Evolutionary conservation across 495 filamentous ascomycete genomes (phyloP).

Genomic region (Tuber umbilicatum): DNA sequence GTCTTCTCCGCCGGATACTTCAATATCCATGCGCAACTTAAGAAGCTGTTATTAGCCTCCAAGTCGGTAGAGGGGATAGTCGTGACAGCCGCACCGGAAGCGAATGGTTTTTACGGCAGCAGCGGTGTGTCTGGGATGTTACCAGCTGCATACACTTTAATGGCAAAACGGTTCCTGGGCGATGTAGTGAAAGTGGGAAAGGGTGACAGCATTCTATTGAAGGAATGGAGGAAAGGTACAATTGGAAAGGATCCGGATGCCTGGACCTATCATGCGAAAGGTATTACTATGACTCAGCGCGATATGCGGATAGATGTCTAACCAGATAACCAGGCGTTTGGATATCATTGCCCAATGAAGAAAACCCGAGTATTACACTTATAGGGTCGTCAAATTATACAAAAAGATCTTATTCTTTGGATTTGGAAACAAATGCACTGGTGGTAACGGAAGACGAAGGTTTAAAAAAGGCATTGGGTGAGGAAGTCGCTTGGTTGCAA

Average conservation of each 20-base stretch:
- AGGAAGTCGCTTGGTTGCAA: constrained; percentile 72
- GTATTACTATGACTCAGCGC: constrained; percentile 10
- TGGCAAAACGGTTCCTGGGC: constrained; percentile 73
- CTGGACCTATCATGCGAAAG: constrained; percentile 99
- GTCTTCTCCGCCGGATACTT: constrained; percentile 98
- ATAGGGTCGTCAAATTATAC: constrained; percentile 96
- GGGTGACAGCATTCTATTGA: constrained; percentile 59
- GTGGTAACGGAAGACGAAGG: constrained; percentile 73
- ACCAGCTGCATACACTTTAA: constrained; percentile 82
- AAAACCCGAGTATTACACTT: constrained; percentile 66
- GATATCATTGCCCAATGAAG: constrained; percentile 62
- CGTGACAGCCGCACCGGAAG: constrained; percentile 86
- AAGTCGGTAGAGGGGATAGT: constrained; percentile 64
- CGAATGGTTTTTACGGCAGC: constrained; percentile 93
- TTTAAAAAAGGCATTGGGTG: constrained; percentile 63
- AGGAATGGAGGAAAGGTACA: constrained; percentile 76
- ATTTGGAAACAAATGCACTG: constrained; percentile 78
- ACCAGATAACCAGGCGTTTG: constrained; percentile 55
- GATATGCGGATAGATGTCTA: background rate
- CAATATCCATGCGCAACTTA: constrained; percentile 81
- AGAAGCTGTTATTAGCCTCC: constrained; percentile 67
- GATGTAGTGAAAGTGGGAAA: constrained; percentile 57
- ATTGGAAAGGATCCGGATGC: constrained; percentile 56
- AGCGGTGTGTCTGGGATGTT: constrained; percentile 82
- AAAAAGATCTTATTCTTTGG: constrained; percentile 80